Conservation (phyloP, 768 basidiomycete species). For the Collybia sp. region DNA sequence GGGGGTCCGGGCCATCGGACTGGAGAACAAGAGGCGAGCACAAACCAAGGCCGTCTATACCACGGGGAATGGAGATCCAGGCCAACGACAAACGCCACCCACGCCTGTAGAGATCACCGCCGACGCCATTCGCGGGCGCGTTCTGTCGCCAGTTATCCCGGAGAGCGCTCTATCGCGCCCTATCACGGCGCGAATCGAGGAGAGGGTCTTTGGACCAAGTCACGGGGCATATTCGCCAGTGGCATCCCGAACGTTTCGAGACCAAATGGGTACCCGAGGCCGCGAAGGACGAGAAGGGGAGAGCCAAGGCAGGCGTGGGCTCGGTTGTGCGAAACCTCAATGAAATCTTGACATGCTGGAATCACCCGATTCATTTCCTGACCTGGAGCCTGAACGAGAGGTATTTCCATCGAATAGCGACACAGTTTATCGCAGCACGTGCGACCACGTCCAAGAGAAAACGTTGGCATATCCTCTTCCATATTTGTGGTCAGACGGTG, state of each 20-base stretch:
- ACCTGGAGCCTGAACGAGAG: conserved; percentile 1
- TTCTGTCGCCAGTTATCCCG: too few species aligned
- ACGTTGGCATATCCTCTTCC: too few species aligned
- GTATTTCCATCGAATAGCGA: conserved; percentile 9
- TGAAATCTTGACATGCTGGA: conserved; percentile 56
- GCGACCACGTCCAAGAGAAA: too few species aligned
- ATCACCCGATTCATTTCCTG: conserved; percentile 30
- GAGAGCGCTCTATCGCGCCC: too few species aligned
- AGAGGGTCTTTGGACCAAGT: conserved; percentile 50
- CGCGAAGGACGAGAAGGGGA: conserved; percentile 55
- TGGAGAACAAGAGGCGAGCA: too few species aligned
- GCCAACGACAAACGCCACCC: conserved; percentile 34
- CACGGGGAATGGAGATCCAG: too few species aligned
- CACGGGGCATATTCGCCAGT: too few species aligned
- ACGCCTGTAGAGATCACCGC: conserved; percentile 59
- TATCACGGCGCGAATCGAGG: too few species aligned
- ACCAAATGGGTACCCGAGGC: conserved; percentile 64
- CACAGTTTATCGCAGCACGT: too few species aligned
- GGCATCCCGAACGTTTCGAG: conserved; percentile 82
- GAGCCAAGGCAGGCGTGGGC: conserved; percentile 69
- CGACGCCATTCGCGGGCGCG: conserved; percentile 51
- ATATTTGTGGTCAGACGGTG: too few species aligned
- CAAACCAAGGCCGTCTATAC: too few species aligned
- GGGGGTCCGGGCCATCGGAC: too few species aligned
- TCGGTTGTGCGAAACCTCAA: conserved; percentile 67